Base-by-base conservation (phyloP, 139 green algal species). In the Coelastrella sp. region DNA sequence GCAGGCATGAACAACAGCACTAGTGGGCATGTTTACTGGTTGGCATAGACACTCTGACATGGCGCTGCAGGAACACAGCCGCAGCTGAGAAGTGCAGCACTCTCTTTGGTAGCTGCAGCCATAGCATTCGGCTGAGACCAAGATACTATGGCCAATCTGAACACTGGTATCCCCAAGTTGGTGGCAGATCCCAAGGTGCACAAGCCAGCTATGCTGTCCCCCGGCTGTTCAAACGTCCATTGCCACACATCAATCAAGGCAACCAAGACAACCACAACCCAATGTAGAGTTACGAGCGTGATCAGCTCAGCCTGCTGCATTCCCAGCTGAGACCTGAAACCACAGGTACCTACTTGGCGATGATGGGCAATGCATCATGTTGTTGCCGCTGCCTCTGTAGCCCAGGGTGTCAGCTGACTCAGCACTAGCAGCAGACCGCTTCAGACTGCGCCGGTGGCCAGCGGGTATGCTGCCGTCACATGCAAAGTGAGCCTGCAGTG, bases 291-390 rank as follows among this genome's bases (percentile, higher is more conserved):
- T 13, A 71, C 8, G 2, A 71, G 11, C 61, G 11, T 71, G 61
- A 10, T 19, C 61, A 71, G 11, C 61, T 71, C 11, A 71, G 10
- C 8, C 3, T 13, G 11, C 8, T 13, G 61, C 61, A 71, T 71
- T 71, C 10, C 61, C 8, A 17, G 7, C 75, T 19, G 32, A 47
- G 32, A 47, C 32, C 32, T 47, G 32, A 47, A 47, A 47, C 32
- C 32, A 47, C 32, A 47, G 32, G 32, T 47, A 68, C 78, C 66
- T 16, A 83, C 78, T 83, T 71, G 78, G 78, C 32, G 78, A 83
- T 47, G 78, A n/a, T 11, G 47, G 76, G 76, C 22, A 82, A 3
- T 60, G 54, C 54, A 60, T 17, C 54, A 60, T 17, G 54, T 82
- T 64, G 13, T 59, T 60, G 22, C 47, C 76, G 13, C 7, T 20